Base-by-base conservation (phyloP, 106 monocot genomes). In the Dioscorea alata region DNA sequence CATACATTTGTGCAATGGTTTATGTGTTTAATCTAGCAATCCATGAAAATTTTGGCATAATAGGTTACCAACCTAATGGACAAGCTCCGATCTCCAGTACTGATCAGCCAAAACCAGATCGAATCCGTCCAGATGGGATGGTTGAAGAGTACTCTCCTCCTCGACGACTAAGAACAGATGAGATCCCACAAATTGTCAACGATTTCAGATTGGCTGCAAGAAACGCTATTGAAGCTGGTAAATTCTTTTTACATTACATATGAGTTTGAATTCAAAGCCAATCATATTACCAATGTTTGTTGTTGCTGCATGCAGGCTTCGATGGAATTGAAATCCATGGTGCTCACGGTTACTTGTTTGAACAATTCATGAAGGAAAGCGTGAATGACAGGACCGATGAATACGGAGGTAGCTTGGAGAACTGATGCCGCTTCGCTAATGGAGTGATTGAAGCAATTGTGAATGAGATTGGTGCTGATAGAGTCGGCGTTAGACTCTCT, bases 201-300 rank as follows among this genome's bases (percentile, higher is more conserved):
- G 81, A 85, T 78, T 85, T 74, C 63, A 74, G 74, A 71, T 23
- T 68, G 59, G 81, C 81, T 34, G 81, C 85, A 59, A 78, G 74
- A 50, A 81, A 81, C 68, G 74, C 81, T 24, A 78, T 85, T 10
- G 76, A 85, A 67, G 80, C 80, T 17, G 80, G 80, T 82, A 66
- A 54, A 5, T 54, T 19, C 15, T 18, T 19, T 18, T 13, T 54
- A 42, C 6, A 42, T 2, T 42, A 10, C 6, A 42, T 42, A 42
- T 42, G 5, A 42, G 42, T 2, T 42, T 6, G 42, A 42, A 42
- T 42, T 42, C 42, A 42, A 42, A 42, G 6, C 42, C 42, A 54
- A 54, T 54, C 13, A 15, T 4, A 54, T 54, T 16, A 54, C 54
- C 19, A 0, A 54, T 54, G 15, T 2, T 8, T 54, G 54, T 54